Conservation (phyloP, 176 grass and related monocot species). For the Chloris gayana region DNA sequence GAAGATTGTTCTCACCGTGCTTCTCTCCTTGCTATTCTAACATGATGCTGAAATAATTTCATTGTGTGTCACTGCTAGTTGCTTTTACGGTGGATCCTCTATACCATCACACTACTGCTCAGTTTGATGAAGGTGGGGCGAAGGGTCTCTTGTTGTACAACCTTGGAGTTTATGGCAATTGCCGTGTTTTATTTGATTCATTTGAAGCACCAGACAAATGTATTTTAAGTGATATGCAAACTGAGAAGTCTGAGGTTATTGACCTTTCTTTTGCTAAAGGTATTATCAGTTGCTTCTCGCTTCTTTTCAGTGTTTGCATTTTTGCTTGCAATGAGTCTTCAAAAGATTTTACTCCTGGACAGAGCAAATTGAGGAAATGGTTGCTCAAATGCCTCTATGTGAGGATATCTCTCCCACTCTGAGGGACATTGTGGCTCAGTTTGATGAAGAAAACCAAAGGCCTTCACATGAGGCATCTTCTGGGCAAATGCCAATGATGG, state of each 20-base stretch:
- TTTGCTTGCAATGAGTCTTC: constrained; percentile 27
- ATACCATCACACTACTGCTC: constrained; percentile 95
- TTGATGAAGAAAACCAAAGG: constrained; percentile 92
- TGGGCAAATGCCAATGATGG: constrained; percentile 50
- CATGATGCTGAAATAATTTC: constrained; percentile 30
- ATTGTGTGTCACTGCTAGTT: constrained; percentile 48
- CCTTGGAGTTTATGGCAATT: constrained; percentile 85
- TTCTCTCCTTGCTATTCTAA: constrained; percentile 35
- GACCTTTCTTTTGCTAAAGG: constrained; percentile 92
- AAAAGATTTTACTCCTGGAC: constrained; percentile 39
- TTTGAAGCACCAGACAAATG: constrained; percentile 82
- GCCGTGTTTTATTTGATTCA: constrained; percentile 90
- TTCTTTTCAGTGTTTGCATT: constrained; percentile 15
- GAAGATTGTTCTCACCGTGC: constrained; percentile 30
- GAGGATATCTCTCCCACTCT: constrained; percentile 89
- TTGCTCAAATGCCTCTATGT: constrained; percentile 60
- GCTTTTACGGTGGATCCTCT: constrained; percentile 91
- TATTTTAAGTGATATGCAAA: constrained; percentile 52
- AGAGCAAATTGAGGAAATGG: constrained; percentile 84
- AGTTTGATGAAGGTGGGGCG: constrained; percentile 98
- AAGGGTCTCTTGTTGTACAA: constrained; percentile 95
- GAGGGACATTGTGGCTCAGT: constrained; percentile 75
- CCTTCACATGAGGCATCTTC: constrained; percentile 45
- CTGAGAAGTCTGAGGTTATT: constrained; percentile 49
- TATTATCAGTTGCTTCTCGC: constrained; percentile 37